Percentiles rank a stretch among this genome's conserved stretches.
Evolutionary conservation across 352 stramenopile genomes (phyloP).

Genomic region (Nothophytophthora sp.): DNA sequence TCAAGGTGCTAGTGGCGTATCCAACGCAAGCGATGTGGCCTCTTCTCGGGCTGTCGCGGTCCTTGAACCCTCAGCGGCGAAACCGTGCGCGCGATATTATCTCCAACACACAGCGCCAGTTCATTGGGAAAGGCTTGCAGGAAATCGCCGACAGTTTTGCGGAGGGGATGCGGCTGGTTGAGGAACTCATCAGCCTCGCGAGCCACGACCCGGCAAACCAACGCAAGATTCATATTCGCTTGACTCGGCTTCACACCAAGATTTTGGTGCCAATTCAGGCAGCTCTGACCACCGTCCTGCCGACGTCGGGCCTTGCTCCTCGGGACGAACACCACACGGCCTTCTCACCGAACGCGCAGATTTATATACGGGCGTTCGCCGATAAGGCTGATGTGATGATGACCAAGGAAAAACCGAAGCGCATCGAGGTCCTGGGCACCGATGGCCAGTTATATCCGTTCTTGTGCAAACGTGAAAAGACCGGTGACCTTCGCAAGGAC

Average conservation of each 20-base stretch:
- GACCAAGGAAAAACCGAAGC: slow-evolving; percentile 99
- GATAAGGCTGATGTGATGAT: slow-evolving; percentile 96
- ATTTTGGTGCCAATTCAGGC: slow-evolving; percentile 86
- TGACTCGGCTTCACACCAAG: slow-evolving; percentile 64
- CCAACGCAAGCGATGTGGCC: slow-evolving; percentile 98
- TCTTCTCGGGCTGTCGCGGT: slow-evolving; percentile 94
- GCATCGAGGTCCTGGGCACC: slow-evolving; percentile 88
- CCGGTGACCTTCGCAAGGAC: slow-evolving; percentile 99
- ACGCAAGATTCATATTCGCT: slow-evolving; percentile 79
- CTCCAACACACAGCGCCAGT: slow-evolving; percentile 56
- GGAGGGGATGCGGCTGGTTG: slow-evolving; percentile 90
- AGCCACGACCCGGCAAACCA: slow-evolving; percentile 82
- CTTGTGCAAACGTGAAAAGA: slow-evolving; percentile 97
- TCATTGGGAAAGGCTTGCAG: slow-evolving; percentile 58
- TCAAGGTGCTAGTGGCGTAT: slow-evolving; percentile 92
- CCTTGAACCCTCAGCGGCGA: slow-evolving; percentile 77
- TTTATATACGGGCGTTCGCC: slow-evolving; percentile 89
- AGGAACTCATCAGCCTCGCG: slow-evolving; percentile 95
- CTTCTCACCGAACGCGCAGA: slow-evolving; percentile 65
- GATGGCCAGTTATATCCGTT: slow-evolving; percentile 88
- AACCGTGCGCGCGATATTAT: slow-evolving; percentile 72
- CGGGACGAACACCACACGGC: slow-evolving; percentile 51
- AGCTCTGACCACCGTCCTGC: slow-evolving; percentile 72
- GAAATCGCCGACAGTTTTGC: slow-evolving; percentile 85
- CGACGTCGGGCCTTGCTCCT: slow-evolving; percentile 60